Conservation (phyloP, 78 protist species). For the Trichosphaerium sp. region DNA sequence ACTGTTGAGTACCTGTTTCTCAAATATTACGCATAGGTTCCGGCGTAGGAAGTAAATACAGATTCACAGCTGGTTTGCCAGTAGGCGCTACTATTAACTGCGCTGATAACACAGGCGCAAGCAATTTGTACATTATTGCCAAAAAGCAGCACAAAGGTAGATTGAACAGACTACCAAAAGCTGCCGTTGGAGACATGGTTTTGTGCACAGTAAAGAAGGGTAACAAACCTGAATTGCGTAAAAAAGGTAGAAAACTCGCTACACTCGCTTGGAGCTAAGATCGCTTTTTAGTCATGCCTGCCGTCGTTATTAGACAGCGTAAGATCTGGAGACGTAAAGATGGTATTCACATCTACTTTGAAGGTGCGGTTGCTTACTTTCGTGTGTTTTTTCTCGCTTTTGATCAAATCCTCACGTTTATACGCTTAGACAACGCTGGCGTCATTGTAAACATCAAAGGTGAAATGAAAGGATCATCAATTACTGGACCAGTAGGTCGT, state of each 20-base stretch:
- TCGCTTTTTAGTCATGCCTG: conserved; percentile 55
- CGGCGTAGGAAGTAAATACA: conserved; percentile 51
- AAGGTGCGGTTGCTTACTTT: conserved; percentile 33
- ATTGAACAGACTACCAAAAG: conserved; percentile 93
- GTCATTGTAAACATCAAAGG: conserved; percentile 98
- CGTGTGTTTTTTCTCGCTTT: neutral
- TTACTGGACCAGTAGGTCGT: conserved; percentile 98
- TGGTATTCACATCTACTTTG: conserved; percentile 90
- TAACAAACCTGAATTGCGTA: conserved; percentile 95
- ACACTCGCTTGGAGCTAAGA: neutral
- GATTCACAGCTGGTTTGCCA: conserved; percentile 51
- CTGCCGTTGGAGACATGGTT: conserved; percentile 93
- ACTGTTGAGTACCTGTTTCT: no score
- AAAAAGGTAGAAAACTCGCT: no score
- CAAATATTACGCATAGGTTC: no score
- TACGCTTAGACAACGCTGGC: conserved; percentile 91
- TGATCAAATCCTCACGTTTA: neutral
- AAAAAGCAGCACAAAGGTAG: conserved; percentile 89
- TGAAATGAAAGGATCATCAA: conserved; percentile 97
- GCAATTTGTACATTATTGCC: conserved; percentile 97
- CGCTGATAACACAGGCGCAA: conserved; percentile 99
- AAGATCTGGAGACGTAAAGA: conserved; percentile 92
- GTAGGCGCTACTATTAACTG: conserved; percentile 96
- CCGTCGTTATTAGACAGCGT: conserved; percentile 96
- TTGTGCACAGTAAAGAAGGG: conserved; percentile 98